phyloP scores from a whole-genome alignment of 2,329 filamentous ascomycete genomes.

The Neofusicoccum parvum region DNA sequence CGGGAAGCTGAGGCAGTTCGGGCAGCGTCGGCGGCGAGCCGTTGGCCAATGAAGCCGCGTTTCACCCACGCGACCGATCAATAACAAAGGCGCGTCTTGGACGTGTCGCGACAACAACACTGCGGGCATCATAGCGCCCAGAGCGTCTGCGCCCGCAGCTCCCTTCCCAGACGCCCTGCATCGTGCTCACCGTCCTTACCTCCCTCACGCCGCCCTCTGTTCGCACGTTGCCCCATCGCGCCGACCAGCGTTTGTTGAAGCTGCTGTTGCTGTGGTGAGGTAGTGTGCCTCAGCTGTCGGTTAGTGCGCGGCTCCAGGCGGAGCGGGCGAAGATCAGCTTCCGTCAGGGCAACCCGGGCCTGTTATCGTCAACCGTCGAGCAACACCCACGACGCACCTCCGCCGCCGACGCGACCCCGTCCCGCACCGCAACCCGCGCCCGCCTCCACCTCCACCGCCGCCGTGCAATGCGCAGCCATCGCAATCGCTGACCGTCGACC shows the following conservation, averaged over 20 bases:
- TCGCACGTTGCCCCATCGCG: not conserved
- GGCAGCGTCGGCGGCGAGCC: not conserved
- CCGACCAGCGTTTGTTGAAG: not conserved
- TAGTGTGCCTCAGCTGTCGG: conserved; percentile 11
- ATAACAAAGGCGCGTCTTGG: conserved; percentile 18
- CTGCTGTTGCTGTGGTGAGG: conserved; percentile 17
- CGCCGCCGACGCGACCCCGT: not conserved
- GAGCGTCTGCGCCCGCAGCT: conserved; percentile 2
- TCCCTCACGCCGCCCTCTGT: conserved; percentile 9
- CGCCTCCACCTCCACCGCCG: not conserved
- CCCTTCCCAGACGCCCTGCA: conserved; percentile 17
- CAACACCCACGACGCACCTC: conserved; percentile 12
- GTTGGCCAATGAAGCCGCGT: conserved; percentile 11
- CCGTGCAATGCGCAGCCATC: conserved; percentile 17
- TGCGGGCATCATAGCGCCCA: conserved; percentile 10
- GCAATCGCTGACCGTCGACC: conserved; percentile 15
- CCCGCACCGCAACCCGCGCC: not conserved
- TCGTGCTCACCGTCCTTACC: conserved; percentile 17
- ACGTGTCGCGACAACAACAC: conserved; percentile 16
- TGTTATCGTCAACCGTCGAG: conserved; percentile 10
- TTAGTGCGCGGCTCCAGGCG: conserved; percentile 16
- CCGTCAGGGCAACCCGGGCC: conserved; percentile 16
- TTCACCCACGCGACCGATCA: conserved; percentile 14
- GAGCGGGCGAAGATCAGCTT: conserved; percentile 17
- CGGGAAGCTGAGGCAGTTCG: conserved; percentile 1